Conservation (phyloP, 1,284 basidiomycete species). For the Kwoniella shivajii region DNA sequence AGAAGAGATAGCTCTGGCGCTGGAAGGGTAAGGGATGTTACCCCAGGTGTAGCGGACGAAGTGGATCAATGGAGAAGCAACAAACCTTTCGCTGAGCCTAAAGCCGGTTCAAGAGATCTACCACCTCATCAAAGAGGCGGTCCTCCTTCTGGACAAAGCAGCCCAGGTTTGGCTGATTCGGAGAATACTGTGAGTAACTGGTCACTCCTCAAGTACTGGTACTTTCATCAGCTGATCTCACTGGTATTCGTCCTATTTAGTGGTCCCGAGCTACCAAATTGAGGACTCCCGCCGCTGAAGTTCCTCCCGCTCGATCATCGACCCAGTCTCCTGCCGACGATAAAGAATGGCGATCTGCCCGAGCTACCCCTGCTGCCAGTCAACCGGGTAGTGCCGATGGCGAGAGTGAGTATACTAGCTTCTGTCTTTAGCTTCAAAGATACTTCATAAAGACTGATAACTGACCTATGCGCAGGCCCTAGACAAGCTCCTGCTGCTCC, state of each 20-base stretch:
- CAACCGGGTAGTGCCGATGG: constrained; percentile 33
- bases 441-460: not conserved
- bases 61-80: constrained; percentile 58
- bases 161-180: constrained; percentile 63
- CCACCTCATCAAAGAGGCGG: constrained; percentile 40
- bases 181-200: constrained; percentile 62
- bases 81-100: constrained; percentile 39
- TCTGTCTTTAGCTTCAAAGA: not conserved
- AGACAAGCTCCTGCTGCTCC: constrained; percentile 66
- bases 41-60: constrained; percentile 54
- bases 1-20: constrained; percentile 43
- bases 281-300: constrained; percentile 28
- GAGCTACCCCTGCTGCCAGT: constrained; percentile 27
- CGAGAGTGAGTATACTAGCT: constrained; percentile 27
- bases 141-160: constrained; percentile 24
- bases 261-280: constrained; percentile 55
- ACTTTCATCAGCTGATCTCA: not conserved
- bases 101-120: constrained; percentile 22
- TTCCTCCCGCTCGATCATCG: constrained; percentile 22
- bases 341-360: constrained; percentile 44
- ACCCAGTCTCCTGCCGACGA: constrained; percentile 37
- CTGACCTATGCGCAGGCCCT: constrained; percentile 14
- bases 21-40: constrained; percentile 26
- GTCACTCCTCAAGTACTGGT: not conserved
- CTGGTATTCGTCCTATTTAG: constrained; percentile 22